Evolutionary conservation across 2,329 filamentous ascomycete genomes (phyloP).

Genomic region (Botryosphaeria dothidea): DNA sequence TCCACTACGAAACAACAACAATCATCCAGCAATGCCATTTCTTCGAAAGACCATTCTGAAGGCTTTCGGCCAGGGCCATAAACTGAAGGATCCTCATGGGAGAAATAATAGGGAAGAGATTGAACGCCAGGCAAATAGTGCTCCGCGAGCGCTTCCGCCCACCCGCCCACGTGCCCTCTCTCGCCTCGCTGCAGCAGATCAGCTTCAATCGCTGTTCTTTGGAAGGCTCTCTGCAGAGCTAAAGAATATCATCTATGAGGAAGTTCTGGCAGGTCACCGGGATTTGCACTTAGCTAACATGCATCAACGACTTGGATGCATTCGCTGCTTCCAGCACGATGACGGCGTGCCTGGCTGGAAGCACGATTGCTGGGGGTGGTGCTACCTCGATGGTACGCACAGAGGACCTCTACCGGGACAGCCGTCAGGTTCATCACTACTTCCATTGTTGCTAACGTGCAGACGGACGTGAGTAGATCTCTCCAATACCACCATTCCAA

Average conservation of each 20-base stretch:
- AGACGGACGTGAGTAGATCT: not conserved
- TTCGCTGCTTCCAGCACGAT: not conserved
- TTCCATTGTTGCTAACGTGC: not conserved
- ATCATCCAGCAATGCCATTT: not conserved
- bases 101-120: not conserved
- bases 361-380: not conserved
- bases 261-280: not conserved
- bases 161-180: not conserved
- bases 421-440: not conserved
- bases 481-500: not conserved
- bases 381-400: not conserved
- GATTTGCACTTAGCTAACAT: not conserved
- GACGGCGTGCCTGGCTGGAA: not conserved
- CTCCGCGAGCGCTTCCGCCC: not conserved
- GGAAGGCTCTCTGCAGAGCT: not conserved
- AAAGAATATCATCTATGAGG: not conserved
- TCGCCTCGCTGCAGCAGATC: not conserved
- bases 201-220: not conserved
- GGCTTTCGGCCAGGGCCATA: not conserved
- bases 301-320: not conserved
- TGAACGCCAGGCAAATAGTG: not conserved
- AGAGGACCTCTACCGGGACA: not conserved
- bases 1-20: too few relatives aligned
- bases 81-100: not conserved
- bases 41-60: not conserved